Conservation (phyloP, 805 yeast species). For the Jamesozyma spencerorum region DNA sequence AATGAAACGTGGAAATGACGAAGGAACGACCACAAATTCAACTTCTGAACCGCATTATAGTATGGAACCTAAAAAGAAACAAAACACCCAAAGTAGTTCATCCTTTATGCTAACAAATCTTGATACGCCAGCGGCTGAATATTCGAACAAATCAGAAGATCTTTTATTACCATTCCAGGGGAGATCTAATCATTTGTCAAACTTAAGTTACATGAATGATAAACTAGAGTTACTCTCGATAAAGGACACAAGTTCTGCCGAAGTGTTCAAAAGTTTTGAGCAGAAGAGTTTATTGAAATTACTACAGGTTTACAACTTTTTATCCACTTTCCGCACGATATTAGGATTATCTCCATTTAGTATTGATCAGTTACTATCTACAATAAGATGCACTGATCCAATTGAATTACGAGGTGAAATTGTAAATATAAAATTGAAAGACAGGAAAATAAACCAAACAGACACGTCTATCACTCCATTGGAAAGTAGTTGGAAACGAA, state of each 20-base stretch:
- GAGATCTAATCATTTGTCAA: slow-evolving; percentile 9
- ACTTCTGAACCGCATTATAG: too few relatives aligned
- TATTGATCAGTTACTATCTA: slow-evolving; percentile 19
- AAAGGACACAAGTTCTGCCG: slow-evolving; percentile 1
- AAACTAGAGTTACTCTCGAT: slow-evolving; percentile 12
- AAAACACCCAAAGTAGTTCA: too few relatives aligned
- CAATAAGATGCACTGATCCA: slow-evolving; percentile 21
- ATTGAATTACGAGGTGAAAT: slow-evolving; percentile 16
- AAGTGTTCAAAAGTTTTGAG: background rate
- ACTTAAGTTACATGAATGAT: slow-evolving; percentile 9
- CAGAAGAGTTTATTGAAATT: slow-evolving; percentile 11
- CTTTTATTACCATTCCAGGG: slow-evolving; percentile 16
- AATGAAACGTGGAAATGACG: too few relatives aligned
- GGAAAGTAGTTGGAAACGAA: slow-evolving; percentile 8
- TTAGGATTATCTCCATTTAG: slow-evolving; percentile 15
- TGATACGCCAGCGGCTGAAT: background rate
- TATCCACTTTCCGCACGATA: slow-evolving; percentile 14
- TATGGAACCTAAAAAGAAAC: too few relatives aligned
- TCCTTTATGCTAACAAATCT: background rate
- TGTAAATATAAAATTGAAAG: slow-evolving; percentile 7
- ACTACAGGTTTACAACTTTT: slow-evolving; percentile 18
- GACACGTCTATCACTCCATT: background rate
- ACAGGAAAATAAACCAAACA: background rate
- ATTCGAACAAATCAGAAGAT: slow-evolving; percentile 9
- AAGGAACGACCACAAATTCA: too few relatives aligned